Evolutionary conservation across 2,329 filamentous ascomycete genomes (phyloP), one percentile per base, ranked within the genome.

Genomic region (Tolypocladium amazonense): DNA sequence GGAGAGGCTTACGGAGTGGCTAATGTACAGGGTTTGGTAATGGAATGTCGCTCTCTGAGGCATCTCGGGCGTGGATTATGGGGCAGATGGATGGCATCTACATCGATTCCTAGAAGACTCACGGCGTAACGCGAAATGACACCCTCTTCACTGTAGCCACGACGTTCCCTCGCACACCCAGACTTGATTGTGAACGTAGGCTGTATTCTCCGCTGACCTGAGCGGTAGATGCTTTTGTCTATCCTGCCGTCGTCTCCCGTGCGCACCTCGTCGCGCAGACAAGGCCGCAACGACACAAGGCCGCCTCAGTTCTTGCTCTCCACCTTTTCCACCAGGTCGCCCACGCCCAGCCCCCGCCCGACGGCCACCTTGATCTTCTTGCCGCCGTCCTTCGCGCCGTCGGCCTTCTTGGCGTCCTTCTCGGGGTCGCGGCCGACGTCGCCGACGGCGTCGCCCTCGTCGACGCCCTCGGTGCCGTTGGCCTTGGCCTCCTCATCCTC

Each of bases 301-400:
- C 25, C 9, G 50, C 50, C 11, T 62, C 59, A 69, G 43, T 69
- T 61, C 66, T 73, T 72, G 25, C 66, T 80, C 74, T 88, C 87
- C 63, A 84, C 83, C 76, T 84, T 85, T 78, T 92, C 88, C 27
- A 92, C 87, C 69, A 92, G 73, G 65, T 88, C 87, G 2, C 87
- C 89, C 0, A 96, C 92, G 2, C 92, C 92, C 56, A 95, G 71
- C 0, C 80, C 82, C 67, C 91, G 79, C 20, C 92, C 92, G 57
- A 97, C 88, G 76, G 91, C 92, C 62, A 95, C 89, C 77, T 90
- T 92, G 64, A 88, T 81, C 85, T 88, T 89, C 72, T 84, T 86
- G 58, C 83, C 80, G 57, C 71, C 50, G 14, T 54, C 73, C 59
- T 70, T 73, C 56, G 27, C 27, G 47, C 27, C 55, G 55, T 18